Evolutionary conservation across 305 asterid genomes (phyloP).

Genomic region (Salvia sclarea): DNA sequence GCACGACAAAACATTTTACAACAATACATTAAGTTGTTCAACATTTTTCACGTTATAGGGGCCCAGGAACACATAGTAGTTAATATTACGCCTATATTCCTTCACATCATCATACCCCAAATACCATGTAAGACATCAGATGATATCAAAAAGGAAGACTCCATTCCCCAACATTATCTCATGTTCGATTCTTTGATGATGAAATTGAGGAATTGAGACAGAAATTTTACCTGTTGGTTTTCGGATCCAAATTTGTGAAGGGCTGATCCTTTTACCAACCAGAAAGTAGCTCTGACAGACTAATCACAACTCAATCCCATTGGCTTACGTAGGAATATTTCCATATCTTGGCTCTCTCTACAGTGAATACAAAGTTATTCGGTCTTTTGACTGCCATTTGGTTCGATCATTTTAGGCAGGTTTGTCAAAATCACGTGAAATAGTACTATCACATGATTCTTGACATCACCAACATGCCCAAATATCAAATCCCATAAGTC

Average conservation of each 20-base stretch:
- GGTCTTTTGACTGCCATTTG: conserved; percentile 36
- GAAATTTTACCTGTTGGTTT: conserved; percentile 61
- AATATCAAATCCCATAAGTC: conserved; percentile 66
- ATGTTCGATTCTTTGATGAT: background rate
- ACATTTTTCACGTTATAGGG: background rate
- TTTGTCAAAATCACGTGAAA: conserved; percentile 39
- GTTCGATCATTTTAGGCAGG: conserved; percentile 33
- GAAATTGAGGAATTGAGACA: background rate
- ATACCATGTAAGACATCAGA: background rate
- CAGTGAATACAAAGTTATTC: conserved; percentile 35
- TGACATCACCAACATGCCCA: conserved; percentile 26
- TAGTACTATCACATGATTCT: conserved; percentile 37
- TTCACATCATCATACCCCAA: no score
- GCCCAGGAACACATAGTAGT: no score
- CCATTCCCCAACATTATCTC: background rate
- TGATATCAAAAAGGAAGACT: background rate
- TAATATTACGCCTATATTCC: no score
- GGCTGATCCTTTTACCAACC: conserved; percentile 68
- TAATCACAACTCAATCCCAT: conserved; percentile 40
- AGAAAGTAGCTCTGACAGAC: conserved; percentile 61
- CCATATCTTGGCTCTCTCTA: conserved; percentile 29
- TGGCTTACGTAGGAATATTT: conserved; percentile 32
- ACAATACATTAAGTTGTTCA: background rate
- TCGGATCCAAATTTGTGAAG: conserved; percentile 52
- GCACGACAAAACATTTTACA: background rate